Conservation (phyloP, 2,329 filamentous ascomycete species). For the Diatrype stigma region DNA sequence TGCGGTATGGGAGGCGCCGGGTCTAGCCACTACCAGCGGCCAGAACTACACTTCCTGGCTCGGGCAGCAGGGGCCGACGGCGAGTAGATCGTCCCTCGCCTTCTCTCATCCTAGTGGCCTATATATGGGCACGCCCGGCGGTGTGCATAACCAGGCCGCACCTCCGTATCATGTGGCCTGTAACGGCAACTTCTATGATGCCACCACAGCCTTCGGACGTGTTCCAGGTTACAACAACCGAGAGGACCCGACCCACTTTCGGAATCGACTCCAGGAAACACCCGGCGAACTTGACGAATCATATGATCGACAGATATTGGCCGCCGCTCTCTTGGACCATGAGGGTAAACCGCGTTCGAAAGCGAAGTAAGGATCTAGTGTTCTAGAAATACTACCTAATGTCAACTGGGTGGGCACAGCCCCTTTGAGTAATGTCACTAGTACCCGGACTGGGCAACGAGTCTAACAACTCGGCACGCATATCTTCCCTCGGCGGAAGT, state of each 20-base stretch:
- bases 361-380: not conserved
- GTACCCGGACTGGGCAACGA: too few relatives aligned
- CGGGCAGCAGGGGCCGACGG: constrained; percentile 9
- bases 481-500: too few relatives aligned
- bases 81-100: constrained; percentile 23
- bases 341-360: constrained; percentile 18
- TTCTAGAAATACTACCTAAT: too few relatives aligned
- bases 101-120: constrained; percentile 50
- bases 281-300: constrained; percentile 15
- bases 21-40: constrained; percentile 1
- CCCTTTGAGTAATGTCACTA: too few relatives aligned
- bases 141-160: constrained; percentile 1
- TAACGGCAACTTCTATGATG: constrained; percentile 24
- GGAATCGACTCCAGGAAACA: constrained; percentile 20
- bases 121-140: constrained; percentile 42
- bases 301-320: constrained; percentile 22
- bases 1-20: constrained; percentile 1
- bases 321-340: constrained; percentile 19
- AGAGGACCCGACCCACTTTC: constrained; percentile 22
- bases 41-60: constrained; percentile 17
- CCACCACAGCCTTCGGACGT: constrained; percentile 21
- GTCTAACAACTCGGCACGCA: too few relatives aligned
- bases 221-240: constrained; percentile 19
- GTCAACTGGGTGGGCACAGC: too few relatives aligned
- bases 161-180: constrained; percentile 17